Evolutionary conservation across 208 protist species (phyloP).

Genomic region (Leishmania amazonensis): DNA sequence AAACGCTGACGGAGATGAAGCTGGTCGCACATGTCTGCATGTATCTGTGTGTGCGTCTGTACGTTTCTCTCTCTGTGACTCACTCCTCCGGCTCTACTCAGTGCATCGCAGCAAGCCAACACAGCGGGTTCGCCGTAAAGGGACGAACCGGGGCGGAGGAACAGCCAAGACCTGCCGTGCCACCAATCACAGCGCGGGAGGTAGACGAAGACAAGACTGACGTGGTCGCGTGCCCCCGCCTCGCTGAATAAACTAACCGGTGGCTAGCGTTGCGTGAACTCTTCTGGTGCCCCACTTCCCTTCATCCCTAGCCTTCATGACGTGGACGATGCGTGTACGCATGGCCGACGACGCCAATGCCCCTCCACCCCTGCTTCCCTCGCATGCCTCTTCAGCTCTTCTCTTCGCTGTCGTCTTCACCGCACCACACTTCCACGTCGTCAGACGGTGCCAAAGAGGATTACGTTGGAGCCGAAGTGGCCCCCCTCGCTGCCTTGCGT

Average conservation of each 20-base stretch:
- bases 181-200: background rate
- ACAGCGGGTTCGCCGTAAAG: background rate
- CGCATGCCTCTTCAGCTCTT: background rate
- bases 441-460: background rate
- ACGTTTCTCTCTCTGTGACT: background rate
- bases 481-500: too few species aligned
- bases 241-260: background rate
- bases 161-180: too few species aligned
- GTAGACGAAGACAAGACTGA: background rate
- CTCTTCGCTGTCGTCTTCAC: background rate
- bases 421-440: background rate
- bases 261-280: background rate
- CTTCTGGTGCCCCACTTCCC: background rate
- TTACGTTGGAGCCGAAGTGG: background rate
- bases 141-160: background rate
- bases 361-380: background rate
- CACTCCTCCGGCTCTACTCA: background rate
- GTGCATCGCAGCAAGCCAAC: too few species aligned
- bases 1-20: conserved; percentile 31
- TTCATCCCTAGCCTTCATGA: background rate
- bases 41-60: conserved; percentile 10
- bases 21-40: background rate
- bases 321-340: background rate
- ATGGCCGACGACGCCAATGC: background rate
- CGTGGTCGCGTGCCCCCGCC: background rate